Evolutionary conservation across 192 early-diverging fungal species (phyloP).

Genomic region (Mortierella antarctica): DNA sequence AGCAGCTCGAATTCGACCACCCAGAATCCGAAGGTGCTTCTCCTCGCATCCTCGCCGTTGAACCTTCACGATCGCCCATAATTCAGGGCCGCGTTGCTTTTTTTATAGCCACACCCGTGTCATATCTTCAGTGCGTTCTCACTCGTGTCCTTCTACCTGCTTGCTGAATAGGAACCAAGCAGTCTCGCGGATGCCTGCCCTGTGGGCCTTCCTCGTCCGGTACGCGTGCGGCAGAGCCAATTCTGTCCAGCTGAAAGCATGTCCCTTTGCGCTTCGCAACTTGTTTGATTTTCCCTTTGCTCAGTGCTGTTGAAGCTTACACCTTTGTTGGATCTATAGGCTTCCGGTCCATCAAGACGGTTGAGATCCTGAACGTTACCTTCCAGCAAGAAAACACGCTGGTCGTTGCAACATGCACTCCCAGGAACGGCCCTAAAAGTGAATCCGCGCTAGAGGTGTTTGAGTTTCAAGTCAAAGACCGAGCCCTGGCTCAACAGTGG

Average conservation of each 20-base stretch:
- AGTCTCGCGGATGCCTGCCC: conserved; percentile 25
- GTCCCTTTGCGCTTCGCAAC: not conserved
- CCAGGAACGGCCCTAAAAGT: conserved; percentile 27
- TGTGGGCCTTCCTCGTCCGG: conserved; percentile 30
- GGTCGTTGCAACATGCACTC: conserved; percentile 13
- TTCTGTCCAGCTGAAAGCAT: too few species aligned
- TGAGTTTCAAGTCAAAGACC: conserved; percentile 34
- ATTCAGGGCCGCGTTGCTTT: not conserved
- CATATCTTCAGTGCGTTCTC: not conserved
- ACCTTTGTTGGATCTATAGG: not conserved
- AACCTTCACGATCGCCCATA: not conserved
- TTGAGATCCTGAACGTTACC: conserved; percentile 41
- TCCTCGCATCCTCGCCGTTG: not conserved
- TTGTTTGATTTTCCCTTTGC: not conserved
- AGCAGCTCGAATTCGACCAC: conserved; percentile 35
- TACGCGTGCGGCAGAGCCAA: not conserved
- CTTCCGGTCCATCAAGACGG: conserved; percentile 12
- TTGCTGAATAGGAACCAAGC: conserved; percentile 12
- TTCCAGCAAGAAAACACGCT: conserved; percentile 12
- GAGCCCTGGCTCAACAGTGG: conserved; percentile 26
- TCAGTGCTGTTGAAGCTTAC: too few species aligned
- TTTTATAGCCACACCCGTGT: not conserved
- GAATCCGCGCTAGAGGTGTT: conserved; percentile 31
- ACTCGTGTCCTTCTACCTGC: not conserved
- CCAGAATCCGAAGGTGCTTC: conserved; percentile 24